A percentile compares a stretch with the other conserved stretches of the same genome.
Conservation (phyloP, 495 filamentous ascomycete genomes). For the Aspergillus asperescens region DNA sequence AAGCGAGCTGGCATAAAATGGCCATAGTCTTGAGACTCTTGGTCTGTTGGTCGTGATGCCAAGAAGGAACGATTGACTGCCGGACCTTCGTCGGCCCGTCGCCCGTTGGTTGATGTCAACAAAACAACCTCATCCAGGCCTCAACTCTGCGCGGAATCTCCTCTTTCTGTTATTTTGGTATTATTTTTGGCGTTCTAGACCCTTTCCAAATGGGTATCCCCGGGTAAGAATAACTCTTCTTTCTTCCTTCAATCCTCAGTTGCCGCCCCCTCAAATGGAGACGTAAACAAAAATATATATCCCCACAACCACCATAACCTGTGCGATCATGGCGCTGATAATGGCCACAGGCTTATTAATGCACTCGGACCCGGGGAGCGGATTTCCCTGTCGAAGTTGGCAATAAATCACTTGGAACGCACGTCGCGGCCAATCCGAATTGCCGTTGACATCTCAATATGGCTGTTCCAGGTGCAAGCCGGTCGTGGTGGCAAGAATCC, state of each 20-base stretch:
- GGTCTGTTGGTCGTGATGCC: slow-evolving; percentile 1
- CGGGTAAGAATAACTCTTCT: slow-evolving; percentile 29
- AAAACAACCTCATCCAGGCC: slow-evolving; percentile 14
- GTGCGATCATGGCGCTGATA: no score
- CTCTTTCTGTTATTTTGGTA: slow-evolving; percentile 5
- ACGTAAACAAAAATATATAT: slow-evolving; percentile 20
- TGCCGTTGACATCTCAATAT: slow-evolving; percentile 94
- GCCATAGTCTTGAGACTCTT: not conserved
- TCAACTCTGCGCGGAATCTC: not conserved
- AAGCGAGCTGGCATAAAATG: not conserved
- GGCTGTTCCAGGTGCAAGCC: slow-evolving; percentile 91
- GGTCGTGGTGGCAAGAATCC: slow-evolving; percentile 85
- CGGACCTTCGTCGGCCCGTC: slow-evolving; percentile 46
- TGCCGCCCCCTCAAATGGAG: not conserved
- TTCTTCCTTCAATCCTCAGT: not conserved
- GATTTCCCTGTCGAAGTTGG: slow-evolving; percentile 76
- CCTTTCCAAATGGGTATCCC: slow-evolving; percentile 39
- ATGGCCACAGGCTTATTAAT: slow-evolving; percentile 65
- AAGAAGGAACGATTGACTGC: not conserved
- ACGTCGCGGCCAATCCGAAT: slow-evolving; percentile 71
- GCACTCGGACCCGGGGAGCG: slow-evolving; percentile 80
- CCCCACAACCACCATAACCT: not conserved
- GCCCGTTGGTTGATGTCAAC: slow-evolving; percentile 31
- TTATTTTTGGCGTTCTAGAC: slow-evolving; percentile 1
- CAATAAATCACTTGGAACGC: slow-evolving; percentile 65